Conservation (phyloP, 441 rosid species). For the Populus hybrid region DNA sequence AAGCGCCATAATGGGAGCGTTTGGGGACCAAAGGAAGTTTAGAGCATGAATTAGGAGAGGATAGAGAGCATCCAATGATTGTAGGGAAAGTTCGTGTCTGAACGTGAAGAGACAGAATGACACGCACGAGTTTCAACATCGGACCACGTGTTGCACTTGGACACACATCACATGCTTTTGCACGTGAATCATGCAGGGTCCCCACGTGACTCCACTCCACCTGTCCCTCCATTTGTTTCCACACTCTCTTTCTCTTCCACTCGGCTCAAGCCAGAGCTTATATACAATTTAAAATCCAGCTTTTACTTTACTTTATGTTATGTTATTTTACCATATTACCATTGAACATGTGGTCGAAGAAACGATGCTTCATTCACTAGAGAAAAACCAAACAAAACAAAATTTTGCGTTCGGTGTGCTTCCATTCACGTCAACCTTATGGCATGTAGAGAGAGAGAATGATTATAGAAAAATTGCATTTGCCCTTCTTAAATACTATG, state of each 20-base stretch:
- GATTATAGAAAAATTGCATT: too few species aligned
- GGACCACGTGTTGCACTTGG: conserved; percentile 23
- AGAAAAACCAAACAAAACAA: too few species aligned
- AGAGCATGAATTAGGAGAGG: neutral
- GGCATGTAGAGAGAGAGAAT: too few species aligned
- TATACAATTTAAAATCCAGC: too few species aligned
- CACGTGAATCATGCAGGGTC: conserved; percentile 25
- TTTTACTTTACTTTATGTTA: too few species aligned
- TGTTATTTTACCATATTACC: too few species aligned
- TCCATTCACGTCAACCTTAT: too few species aligned
- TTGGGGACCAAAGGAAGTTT: neutral
- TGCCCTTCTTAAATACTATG: too few species aligned
- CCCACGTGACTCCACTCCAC: conserved; percentile 26
- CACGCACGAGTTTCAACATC: conserved; percentile 34
- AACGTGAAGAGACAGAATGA: conserved; percentile 31
- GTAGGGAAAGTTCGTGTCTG: conserved; percentile 31
- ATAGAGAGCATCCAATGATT: conserved; percentile 38
- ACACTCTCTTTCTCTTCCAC: neutral
- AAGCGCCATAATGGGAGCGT: neutral
- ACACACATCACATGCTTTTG: conserved; percentile 7
- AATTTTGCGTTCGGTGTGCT: too few species aligned
- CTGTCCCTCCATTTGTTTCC: neutral
- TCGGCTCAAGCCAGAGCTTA: neutral
- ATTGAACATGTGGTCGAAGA: too few species aligned
- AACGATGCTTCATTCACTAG: too few species aligned